Conservation (phyloP, 768 basidiomycete genomes). For the Pulveroboletus frians region DNA sequence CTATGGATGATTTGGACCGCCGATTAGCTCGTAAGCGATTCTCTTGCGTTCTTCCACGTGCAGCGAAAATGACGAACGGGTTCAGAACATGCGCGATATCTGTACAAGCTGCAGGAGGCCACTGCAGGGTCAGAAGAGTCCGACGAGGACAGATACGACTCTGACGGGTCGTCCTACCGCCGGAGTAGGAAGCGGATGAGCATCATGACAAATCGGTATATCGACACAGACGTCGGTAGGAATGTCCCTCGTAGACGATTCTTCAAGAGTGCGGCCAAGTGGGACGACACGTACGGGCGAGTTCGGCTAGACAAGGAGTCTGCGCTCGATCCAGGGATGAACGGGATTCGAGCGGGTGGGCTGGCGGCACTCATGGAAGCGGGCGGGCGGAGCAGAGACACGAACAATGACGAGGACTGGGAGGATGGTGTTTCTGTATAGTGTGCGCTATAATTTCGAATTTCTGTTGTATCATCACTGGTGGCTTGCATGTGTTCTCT, state of each 20-base stretch:
- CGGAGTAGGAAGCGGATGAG: slow-evolving; percentile 59
- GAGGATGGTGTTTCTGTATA: slow-evolving; percentile 28
- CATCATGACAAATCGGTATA: slow-evolving; percentile 55
- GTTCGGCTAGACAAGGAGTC: slow-evolving; percentile 22
- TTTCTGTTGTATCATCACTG: not conserved
- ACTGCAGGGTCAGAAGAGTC: slow-evolving; percentile 45
- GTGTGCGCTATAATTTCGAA: not conserved
- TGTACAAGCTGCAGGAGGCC: slow-evolving; percentile 55
- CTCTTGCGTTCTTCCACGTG: not conserved
- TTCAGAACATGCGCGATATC: slow-evolving; percentile 60
- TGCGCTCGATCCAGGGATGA: slow-evolving; percentile 18
- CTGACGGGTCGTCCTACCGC: slow-evolving; percentile 41
- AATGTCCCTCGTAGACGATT: slow-evolving; percentile 44
- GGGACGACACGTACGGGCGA: slow-evolving; percentile 30
- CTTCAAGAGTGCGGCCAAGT: slow-evolving; percentile 46
- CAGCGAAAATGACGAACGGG: not conserved
- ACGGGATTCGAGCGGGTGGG: slow-evolving; percentile 10
- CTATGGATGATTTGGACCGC: slow-evolving; percentile 60
- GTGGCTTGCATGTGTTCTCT: slow-evolving; percentile 3
- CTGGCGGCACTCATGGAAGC: slow-evolving; percentile 24
- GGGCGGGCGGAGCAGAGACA: slow-evolving; percentile 19
- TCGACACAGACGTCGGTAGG: slow-evolving; percentile 39
- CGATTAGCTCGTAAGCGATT: slow-evolving; percentile 62
- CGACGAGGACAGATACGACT: slow-evolving; percentile 45
- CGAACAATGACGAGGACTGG: slow-evolving; percentile 27